Evolutionary conservation across 2,329 filamentous ascomycete species (phyloP), one percentile per base, ranked within the genome.

Genomic region (Diaporthe nobilis): DNA sequence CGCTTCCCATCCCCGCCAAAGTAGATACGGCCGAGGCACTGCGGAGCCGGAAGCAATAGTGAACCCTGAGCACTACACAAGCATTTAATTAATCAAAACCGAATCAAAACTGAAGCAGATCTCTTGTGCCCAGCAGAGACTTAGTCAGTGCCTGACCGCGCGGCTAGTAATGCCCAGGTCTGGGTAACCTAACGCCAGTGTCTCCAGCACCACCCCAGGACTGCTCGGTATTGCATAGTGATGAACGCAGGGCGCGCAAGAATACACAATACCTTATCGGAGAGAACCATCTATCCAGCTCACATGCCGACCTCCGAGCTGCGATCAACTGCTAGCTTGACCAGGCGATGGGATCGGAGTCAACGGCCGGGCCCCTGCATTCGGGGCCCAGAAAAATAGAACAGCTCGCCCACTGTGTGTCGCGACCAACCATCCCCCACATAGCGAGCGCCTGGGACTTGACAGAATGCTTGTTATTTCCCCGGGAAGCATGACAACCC

Each of bases 381-480:
- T 44, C 34, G 31, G 17, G 7, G 0, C 4, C 17, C 7, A 49
- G 25, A 12, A 49, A 17, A 2, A n/a, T 2, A 47, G 25, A 47
- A 42, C 39, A 31, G 1, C 12, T 42, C 7, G 20, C 25, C 39
- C 6, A 22, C 13, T 22, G 4, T 28, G 37, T 20, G 8, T 44
- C 3, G 22, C 60, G 1, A 44, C n/a, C 12, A 63, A 63, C 61
- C 34, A 4, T n/a, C 3, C 61, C 42, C 61, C 42, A 49, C 28
- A 25, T 51, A 37, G 20, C 44, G 44, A 51, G 42, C 6, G 44
- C 44, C 4, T 25, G 28, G 44, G 34, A 37, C 44, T 25, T 67
- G 63, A 67, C 63, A 67, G 28, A 49, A 37, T 67, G 44, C 63
- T 51, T 67, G 28, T 67, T 51, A 9, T 37, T 20, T 44, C n/a